Evolutionary conservation across 2,329 filamentous ascomycete genomes (phyloP).

Genomic region (Penicillium capsulatum): DNA sequence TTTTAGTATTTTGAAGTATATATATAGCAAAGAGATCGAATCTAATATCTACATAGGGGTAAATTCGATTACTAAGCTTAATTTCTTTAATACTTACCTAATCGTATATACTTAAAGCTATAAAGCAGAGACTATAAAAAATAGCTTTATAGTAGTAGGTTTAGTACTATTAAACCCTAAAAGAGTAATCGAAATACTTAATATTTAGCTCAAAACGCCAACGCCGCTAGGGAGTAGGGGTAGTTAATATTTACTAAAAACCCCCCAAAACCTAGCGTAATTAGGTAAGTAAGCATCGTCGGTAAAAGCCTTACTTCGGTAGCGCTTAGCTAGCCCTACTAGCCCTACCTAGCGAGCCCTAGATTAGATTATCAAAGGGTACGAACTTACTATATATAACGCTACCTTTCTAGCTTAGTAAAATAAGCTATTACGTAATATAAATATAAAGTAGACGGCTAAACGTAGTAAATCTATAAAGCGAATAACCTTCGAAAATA

Average conservation of each 20-base stretch:
- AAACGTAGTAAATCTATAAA: constrained; percentile 1
- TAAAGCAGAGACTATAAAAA: constrained; percentile 7
- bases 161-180: constrained; percentile 4
- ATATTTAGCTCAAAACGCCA: constrained; percentile 6
- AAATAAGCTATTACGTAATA: constrained; percentile 1
- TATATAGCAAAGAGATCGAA: constrained; percentile 4
- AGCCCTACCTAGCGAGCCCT: not conserved
- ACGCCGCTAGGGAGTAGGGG: not conserved
- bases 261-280: not conserved
- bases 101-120: not conserved
- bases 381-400: too few relatives aligned
- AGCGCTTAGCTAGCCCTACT: not conserved
- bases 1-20: constrained; percentile 7
- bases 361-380: too few relatives aligned
- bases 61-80: constrained; percentile 6
- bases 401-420: not conserved
- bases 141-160: constrained; percentile 6
- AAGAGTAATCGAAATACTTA: constrained; percentile 1
- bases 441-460: not conserved
- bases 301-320: not conserved
- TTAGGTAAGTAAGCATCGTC: constrained; percentile 2
- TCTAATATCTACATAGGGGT: not conserved
- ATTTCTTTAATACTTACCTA: not conserved
- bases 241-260: not conserved
- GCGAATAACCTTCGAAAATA: not conserved